phyloP scores from a whole-genome alignment of 768 basidiomycete genomes.

The Dendrothele bispora region DNA sequence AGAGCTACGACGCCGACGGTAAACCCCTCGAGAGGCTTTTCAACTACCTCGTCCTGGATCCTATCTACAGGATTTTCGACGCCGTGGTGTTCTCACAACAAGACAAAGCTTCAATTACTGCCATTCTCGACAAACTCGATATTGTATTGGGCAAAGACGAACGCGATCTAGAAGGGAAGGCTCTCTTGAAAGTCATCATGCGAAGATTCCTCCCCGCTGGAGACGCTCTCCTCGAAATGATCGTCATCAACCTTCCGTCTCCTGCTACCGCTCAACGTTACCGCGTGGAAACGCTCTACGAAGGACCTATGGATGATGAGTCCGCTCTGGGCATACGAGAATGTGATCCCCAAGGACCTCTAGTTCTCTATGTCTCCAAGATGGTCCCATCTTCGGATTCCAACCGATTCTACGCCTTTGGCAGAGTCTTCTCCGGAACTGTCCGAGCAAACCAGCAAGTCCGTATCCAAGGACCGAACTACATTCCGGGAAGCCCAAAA shows the following conservation, averaged over 20 bases:
- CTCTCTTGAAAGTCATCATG: conserved; percentile 96
- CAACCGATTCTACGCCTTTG: conserved; percentile 99
- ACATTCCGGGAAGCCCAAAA: conserved; percentile 95
- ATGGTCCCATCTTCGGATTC: conserved; percentile 99
- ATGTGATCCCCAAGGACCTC: conserved; percentile 93
- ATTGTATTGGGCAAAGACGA: conserved; percentile 85
- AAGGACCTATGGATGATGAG: conserved; percentile 99
- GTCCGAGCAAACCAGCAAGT: conserved; percentile 96
- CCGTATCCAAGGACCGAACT: conserved; percentile 99
- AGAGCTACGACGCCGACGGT: conserved; percentile 69
- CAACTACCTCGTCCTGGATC: conserved; percentile 97
- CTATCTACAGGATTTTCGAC: conserved; percentile 98
- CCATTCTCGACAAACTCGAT: conserved; percentile 95
- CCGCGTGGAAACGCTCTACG: conserved; percentile 99
- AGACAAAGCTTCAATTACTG: conserved; percentile 69
- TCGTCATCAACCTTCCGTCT: conserved; percentile 98
- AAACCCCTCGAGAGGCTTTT: conserved; percentile 95
- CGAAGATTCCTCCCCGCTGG: conserved; percentile 99
- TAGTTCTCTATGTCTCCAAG: conserved; percentile 98
- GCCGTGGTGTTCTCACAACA: conserved; percentile 99
- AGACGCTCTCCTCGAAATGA: conserved; percentile 99
- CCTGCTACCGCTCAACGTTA: conserved; percentile 96
- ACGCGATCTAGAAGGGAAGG: conserved; percentile 92
- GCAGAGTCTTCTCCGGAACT: conserved; percentile 99
- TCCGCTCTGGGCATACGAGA: conserved; percentile 98